These are phyloP conservation scores for Aspergillus tanneri DNA, from an alignment of 2,329 filamentous ascomycete genomes.

Conservation along the genomic window DNA sequence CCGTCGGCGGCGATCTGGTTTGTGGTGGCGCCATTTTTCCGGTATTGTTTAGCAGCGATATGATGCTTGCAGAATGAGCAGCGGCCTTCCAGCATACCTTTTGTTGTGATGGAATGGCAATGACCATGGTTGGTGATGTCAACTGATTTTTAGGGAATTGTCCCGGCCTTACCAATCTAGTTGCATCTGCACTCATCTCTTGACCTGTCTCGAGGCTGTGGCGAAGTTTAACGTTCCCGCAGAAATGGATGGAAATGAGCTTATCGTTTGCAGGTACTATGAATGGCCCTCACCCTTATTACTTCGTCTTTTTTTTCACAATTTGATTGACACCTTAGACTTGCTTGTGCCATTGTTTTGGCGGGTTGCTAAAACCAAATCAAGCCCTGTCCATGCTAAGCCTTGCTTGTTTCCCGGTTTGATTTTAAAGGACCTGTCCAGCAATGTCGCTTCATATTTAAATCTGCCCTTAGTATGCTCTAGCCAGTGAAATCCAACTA, in stretches of 20 bases:
- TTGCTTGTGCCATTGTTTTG: slow-evolving; percentile 14
- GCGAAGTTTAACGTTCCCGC: slow-evolving; percentile 13
- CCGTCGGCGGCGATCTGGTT: not conserved
- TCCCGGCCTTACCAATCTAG: slow-evolving; percentile 7
- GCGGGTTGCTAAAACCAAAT: slow-evolving; percentile 4
- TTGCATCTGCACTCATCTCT: slow-evolving; percentile 9
- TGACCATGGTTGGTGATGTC: slow-evolving; percentile 12
- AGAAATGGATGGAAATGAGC: slow-evolving; percentile 14
- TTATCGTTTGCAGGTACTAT: slow-evolving; percentile 15
- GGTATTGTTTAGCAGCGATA: slow-evolving; percentile 7
- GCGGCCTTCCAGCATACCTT: slow-evolving; percentile 6
- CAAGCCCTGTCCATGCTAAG: not conserved
- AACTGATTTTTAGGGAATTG: slow-evolving; percentile 8
- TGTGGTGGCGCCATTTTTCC: slow-evolving; percentile 6
- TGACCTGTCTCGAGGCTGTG: slow-evolving; percentile 14
- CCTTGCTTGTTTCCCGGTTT: not conserved
- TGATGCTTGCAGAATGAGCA: slow-evolving; percentile 9
- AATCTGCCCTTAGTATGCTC: not conserved
- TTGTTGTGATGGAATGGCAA: slow-evolving; percentile 6
- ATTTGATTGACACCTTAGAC: slow-evolving; percentile 4
- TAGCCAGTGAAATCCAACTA: slow-evolving; percentile 9
- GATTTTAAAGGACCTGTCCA: not conserved
- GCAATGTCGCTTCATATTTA: not conserved
- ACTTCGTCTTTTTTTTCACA: slow-evolving; percentile 12
- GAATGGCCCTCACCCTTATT: slow-evolving; percentile 10